Percentiles rank a stretch among this genome's conserved stretches.
phyloP scores from a whole-genome alignment of 768 basidiomycete species.

The Galerina sulciceps region DNA sequence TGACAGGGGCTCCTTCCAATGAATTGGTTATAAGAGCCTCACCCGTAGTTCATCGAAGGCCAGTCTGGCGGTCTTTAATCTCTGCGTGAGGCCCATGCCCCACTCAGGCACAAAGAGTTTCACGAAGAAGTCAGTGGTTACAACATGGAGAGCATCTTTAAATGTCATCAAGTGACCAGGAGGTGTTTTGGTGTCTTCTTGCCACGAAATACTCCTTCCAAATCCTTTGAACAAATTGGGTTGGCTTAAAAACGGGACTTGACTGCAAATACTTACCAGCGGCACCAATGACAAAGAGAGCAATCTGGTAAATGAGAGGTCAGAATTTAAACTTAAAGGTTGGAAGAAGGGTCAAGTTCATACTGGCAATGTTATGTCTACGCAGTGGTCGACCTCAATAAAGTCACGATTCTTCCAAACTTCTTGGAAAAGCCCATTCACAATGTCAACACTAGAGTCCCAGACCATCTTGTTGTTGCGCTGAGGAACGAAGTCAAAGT shows the following conservation, averaged over 20 bases:
- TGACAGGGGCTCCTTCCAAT: neutral
- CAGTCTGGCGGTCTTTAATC: conserved; percentile 30
- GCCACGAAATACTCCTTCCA: conserved; percentile 54
- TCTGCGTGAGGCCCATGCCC: conserved; percentile 39
- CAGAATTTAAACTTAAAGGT: conserved; percentile 14
- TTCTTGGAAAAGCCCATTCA: conserved; percentile 47
- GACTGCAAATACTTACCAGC: conserved; percentile 40
- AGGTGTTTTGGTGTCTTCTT: conserved; percentile 40
- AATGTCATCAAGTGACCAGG: conserved; percentile 51
- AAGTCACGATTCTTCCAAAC: conserved; percentile 49
- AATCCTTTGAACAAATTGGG: conserved; percentile 42
- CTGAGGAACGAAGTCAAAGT: conserved; percentile 23
- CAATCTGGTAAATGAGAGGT: conserved; percentile 39
- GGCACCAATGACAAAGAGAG: conserved; percentile 57
- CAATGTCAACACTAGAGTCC: conserved; percentile 47
- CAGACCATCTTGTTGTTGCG: conserved; percentile 53
- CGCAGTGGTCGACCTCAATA: conserved; percentile 46
- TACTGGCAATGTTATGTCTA: conserved; percentile 60
- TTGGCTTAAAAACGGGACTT: too few species aligned
- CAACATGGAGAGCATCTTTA: conserved; percentile 50
- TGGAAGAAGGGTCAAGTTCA: conserved; percentile 11
- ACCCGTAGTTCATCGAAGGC: conserved; percentile 52
- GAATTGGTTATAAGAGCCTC: conserved; percentile 1
- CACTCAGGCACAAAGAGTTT: conserved; percentile 44
- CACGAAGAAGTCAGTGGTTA: conserved; percentile 39